phyloP scores from a whole-genome alignment of 75 land plant species.

The Pseudotsuga menziesii region DNA sequence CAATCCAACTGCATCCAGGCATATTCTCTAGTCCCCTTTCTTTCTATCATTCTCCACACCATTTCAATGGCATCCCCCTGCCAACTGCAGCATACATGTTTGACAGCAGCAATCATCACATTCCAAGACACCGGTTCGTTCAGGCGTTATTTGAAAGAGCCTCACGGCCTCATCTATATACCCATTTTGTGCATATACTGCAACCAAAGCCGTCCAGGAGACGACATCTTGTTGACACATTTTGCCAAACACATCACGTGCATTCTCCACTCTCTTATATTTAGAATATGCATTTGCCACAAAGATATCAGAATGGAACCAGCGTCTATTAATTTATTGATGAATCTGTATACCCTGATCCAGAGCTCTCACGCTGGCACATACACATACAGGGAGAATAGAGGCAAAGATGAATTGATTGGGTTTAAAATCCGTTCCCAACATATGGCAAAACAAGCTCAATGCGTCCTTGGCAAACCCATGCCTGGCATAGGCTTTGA shows the following conservation, averaged over 20 bases:
- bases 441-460: slow-evolving; percentile 42
- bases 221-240: slow-evolving; percentile 49
- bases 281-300: slow-evolving; percentile 59
- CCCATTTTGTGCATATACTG: slow-evolving; percentile 63
- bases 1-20: slow-evolving; percentile 5
- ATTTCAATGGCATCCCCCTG: neutral
- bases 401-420: slow-evolving; percentile 56
- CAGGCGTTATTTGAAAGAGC: slow-evolving; percentile 41
- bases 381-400: slow-evolving; percentile 54
- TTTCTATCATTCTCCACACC: neutral
- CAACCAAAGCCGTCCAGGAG: slow-evolving; percentile 63
- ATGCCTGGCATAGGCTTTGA: slow-evolving; percentile 41
- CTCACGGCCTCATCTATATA: slow-evolving; percentile 45
- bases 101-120: slow-evolving; percentile 22
- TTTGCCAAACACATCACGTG: slow-evolving; percentile 30
- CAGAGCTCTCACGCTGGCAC: slow-evolving; percentile 36
- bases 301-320: slow-evolving; percentile 32
- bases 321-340: slow-evolving; percentile 32
- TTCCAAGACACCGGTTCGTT: slow-evolving; percentile 35
- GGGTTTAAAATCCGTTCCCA: slow-evolving; percentile 42
- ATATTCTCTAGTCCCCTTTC: neutral
- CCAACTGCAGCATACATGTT: neutral
- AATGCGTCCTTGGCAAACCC: slow-evolving; percentile 50
- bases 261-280: slow-evolving; percentile 42
- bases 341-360: slow-evolving; percentile 48